Percentiles rank a stretch among this genome's conserved stretches.
Evolutionary conservation across 352 stramenopile species (phyloP).

Genomic region (Globisporangium viniferum): DNA sequence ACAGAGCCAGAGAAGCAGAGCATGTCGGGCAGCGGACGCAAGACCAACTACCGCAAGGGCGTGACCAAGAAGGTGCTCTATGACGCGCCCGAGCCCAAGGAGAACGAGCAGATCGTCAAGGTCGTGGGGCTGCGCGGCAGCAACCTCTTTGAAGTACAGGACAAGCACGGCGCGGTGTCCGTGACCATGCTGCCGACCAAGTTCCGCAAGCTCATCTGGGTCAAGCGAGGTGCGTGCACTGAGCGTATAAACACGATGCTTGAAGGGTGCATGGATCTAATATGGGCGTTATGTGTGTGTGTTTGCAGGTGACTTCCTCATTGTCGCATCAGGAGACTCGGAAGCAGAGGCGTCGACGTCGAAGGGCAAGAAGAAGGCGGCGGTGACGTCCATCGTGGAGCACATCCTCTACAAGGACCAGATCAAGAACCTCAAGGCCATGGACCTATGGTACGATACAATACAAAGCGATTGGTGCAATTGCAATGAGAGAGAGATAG

Average conservation of each 20-base stretch:
- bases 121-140: slow-evolving; percentile 90
- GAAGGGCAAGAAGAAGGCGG: slow-evolving; percentile 86
- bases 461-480: background rate
- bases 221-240: slow-evolving; percentile 84
- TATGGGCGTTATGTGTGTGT: background rate
- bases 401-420: slow-evolving; percentile 99
- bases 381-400: slow-evolving; percentile 90
- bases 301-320: slow-evolving; percentile 91
- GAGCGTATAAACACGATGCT: background rate
- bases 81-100: slow-evolving; percentile 84
- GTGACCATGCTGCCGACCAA: slow-evolving; percentile 97
- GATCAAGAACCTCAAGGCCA: slow-evolving; percentile 96
- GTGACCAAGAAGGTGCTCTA: slow-evolving; percentile 92
- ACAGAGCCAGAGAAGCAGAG: background rate
- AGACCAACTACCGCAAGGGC: slow-evolving; percentile 91
- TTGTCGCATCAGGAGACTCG: slow-evolving; percentile 82
- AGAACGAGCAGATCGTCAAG: slow-evolving; percentile 90
- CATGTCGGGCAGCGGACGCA: slow-evolving; percentile 90
- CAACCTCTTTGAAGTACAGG: slow-evolving; percentile 95
- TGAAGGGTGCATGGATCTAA: background rate
- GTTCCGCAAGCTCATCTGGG: slow-evolving; percentile 98
- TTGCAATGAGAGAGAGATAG: background rate
- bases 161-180: slow-evolving; percentile 47
- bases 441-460: slow-evolving; percentile 80
- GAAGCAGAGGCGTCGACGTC: slow-evolving; percentile 72